A percentile compares a stretch with the other conserved stretches of the same genome.
phyloP scores from a whole-genome alignment of 495 filamentous ascomycete species.

The Tuber indicum region DNA sequence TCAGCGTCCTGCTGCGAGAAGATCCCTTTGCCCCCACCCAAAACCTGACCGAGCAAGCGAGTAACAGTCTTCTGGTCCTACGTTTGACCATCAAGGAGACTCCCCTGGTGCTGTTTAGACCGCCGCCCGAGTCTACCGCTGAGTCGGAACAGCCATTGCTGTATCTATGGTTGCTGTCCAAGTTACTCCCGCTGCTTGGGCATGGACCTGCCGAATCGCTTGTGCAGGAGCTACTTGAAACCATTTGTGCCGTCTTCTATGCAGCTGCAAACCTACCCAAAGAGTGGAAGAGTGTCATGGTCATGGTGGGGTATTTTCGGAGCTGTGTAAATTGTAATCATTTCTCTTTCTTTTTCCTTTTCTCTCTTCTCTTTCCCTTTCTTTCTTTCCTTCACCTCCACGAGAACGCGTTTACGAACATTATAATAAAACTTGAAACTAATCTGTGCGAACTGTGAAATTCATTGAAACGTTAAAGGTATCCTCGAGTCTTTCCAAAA shows the following conservation, averaged over 20 bases:
- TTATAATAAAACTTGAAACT: slow-evolving; percentile 4
- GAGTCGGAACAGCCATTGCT: slow-evolving; percentile 57
- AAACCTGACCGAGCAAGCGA: slow-evolving; percentile 53
- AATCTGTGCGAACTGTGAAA: slow-evolving; percentile 5
- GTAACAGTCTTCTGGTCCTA: slow-evolving; percentile 66
- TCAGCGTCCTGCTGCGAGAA: slow-evolving; percentile 57
- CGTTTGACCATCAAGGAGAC: slow-evolving; percentile 64
- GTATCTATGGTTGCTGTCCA: slow-evolving; percentile 71
- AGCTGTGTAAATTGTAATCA: slow-evolving; percentile 48
- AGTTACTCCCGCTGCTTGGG: slow-evolving; percentile 54
- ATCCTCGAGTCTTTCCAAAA: slow-evolving; percentile 37
- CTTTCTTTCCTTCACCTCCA: not conserved
- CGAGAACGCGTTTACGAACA: slow-evolving; percentile 16
- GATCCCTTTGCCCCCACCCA: slow-evolving; percentile 55
- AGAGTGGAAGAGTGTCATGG: slow-evolving; percentile 42
- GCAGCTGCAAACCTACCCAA: slow-evolving; percentile 41
- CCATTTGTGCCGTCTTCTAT: slow-evolving; percentile 51
- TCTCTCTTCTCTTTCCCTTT: slow-evolving; percentile 45
- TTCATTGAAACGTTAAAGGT: slow-evolving; percentile 28
- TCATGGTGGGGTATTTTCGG: slow-evolving; percentile 42
- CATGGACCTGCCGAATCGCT: slow-evolving; percentile 38
- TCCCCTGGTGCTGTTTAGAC: slow-evolving; percentile 60
- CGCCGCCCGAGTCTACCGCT: slow-evolving; percentile 42
- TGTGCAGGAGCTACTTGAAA: slow-evolving; percentile 45
- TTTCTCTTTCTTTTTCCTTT: slow-evolving; percentile 46